Base-by-base conservation (phyloP, 208 protist genomes). In the Kentomonas sorsogonicus region DNA sequence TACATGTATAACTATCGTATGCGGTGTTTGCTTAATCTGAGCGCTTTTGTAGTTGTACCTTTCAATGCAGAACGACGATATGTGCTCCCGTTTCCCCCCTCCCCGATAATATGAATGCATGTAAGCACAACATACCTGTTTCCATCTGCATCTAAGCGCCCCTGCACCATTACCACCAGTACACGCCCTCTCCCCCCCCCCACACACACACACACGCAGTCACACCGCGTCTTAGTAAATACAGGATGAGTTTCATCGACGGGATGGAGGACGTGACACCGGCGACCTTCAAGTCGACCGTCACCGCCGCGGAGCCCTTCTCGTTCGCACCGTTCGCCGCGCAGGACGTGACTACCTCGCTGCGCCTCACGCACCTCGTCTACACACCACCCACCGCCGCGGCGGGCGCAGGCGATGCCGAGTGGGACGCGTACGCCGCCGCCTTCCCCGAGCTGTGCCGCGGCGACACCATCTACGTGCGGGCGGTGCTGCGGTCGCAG, bases 341-440 rank as follows among this genome's bases (percentile, higher is more conserved):
- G 23, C 78, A 89, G 36, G 69, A 94, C 58, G 50, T 85, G 26
- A 57, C 74, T 41, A 54, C 74, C 30, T 76, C 74, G 1, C 77
- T 94, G 20, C 72, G 73, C 25, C 56, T 94, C 23, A 80, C 78
- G 0, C 86, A 94, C 52, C 65, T 94, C 50, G 70, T 67, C 39
- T 94, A 91, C 69, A 77, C 77, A 5, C 86, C 86, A 1, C 86
- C 86, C 15, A 63, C 53, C 25, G 72, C 71, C 0, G 22, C 50
- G 20, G 74, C 71, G 45, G n/a, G n/a, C n/a, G n/a, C n/a, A n/a
- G n/a, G n/a, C n/a, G n/a, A n/a, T n/a, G n/a, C n/a, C n/a, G 80
- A 66, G 27, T 36, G 71, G 50, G 30, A 58, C 34, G 30, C 52
- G 15, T 89, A 84, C 60, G 45, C 72, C 29, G 30, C 55, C 9